phyloP scores from a whole-genome alignment of 768 basidiomycete genomes.

The Lactarius evosmus region DNA sequence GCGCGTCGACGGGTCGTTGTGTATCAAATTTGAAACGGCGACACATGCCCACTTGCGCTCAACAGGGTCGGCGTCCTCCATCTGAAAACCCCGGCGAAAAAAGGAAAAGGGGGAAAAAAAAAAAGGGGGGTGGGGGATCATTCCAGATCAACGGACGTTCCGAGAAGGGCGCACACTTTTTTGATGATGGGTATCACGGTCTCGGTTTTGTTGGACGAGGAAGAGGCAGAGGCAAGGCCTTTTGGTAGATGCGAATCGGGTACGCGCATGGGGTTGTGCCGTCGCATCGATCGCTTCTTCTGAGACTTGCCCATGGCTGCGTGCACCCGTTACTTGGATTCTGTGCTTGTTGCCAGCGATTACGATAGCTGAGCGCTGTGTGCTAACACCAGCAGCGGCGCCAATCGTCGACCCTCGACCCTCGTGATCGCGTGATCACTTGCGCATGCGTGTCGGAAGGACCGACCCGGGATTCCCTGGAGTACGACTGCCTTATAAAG shows the following conservation, averaged over 20 bases:
- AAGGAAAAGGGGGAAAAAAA: neutral
- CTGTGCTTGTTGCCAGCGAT: neutral
- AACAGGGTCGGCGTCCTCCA: constrained; percentile 67
- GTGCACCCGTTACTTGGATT: neutral
- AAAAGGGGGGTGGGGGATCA: neutral
- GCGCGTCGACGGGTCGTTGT: constrained; percentile 91
- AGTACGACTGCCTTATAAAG: too few species aligned
- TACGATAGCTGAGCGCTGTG: too few species aligned
- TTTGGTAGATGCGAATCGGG: constrained; percentile 88
- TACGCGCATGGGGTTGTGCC: constrained; percentile 92
- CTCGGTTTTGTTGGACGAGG: constrained; percentile 70
- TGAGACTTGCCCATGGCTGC: constrained; percentile 85
- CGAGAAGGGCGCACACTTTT: constrained; percentile 53
- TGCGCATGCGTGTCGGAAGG: neutral
- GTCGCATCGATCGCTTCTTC: constrained; percentile 77
- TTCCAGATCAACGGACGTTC: neutral
- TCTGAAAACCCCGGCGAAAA: constrained; percentile 48
- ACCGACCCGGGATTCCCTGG: neutral
- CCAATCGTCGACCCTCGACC: too few species aligned
- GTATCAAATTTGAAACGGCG: constrained; percentile 91
- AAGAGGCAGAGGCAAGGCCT: constrained; percentile 72
- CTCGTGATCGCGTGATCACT: too few species aligned
- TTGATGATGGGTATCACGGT: constrained; percentile 85
- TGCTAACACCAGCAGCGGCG: neutral
- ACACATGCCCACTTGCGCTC: constrained; percentile 97